Percentiles rank a stretch among this genome's conserved stretches.
Evolutionary conservation across 345 rosid species (phyloP).

Genomic region (Sapria himalayana): DNA sequence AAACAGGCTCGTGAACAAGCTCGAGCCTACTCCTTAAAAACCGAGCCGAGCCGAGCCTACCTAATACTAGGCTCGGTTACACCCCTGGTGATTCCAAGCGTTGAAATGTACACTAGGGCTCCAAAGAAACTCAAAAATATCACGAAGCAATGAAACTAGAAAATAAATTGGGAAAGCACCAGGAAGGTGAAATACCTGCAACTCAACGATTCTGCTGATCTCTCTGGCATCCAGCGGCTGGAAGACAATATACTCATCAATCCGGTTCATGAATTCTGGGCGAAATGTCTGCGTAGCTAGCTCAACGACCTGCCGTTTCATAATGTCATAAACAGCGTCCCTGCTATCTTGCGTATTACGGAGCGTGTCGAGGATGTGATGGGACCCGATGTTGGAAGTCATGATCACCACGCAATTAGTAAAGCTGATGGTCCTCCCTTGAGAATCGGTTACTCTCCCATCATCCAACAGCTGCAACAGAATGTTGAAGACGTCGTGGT

Average conservation of each 20-base stretch:
- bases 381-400: slow-evolving; percentile 3
- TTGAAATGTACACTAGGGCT: too few species aligned
- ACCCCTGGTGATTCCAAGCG: too few species aligned
- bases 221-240: slow-evolving; percentile 9
- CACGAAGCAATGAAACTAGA: too few species aligned
- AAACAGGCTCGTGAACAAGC: too few species aligned
- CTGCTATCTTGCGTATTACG: slow-evolving; percentile 38
- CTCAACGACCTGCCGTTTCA: slow-evolving; percentile 69
- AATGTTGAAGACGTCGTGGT: neutral
- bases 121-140: too few species aligned
- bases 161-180: too few species aligned
- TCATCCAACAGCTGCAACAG: slow-evolving; percentile 1
- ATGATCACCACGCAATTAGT: neutral
- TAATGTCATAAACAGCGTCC: slow-evolving; percentile 59
- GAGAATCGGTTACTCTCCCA: slow-evolving; percentile 1
- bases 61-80: too few species aligned
- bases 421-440: neutral
- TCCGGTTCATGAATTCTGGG: neutral
- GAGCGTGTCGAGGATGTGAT: slow-evolving; percentile 27
- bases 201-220: slow-evolving; percentile 59
- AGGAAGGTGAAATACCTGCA: slow-evolving; percentile 75
- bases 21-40: too few species aligned
- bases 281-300: slow-evolving; percentile 17
- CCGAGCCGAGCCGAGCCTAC: too few species aligned
- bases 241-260: slow-evolving; percentile 4